phyloP scores from a whole-genome alignment of 1,284 basidiomycete genomes.

The Peniophora sp. region DNA sequence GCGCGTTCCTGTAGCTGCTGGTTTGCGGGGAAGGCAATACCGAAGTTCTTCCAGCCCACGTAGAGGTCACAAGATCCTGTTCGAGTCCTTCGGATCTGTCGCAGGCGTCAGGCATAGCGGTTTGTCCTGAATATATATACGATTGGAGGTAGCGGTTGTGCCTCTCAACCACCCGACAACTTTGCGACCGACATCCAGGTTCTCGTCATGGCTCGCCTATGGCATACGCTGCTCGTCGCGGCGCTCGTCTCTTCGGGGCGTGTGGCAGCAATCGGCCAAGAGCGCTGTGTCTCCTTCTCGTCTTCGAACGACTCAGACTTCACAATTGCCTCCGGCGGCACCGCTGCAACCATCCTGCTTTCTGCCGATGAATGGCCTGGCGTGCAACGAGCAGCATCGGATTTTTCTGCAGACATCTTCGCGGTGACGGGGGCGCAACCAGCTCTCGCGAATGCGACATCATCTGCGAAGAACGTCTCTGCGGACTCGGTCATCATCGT shows the following conservation, averaged over 20 bases:
- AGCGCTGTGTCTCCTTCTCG: constrained; percentile 23
- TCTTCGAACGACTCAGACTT: constrained; percentile 22
- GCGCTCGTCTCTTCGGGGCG: constrained; percentile 4
- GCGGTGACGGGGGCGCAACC: constrained; percentile 49
- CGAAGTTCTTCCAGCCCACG: too few species aligned
- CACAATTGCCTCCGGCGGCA: constrained; percentile 34
- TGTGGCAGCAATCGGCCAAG: constrained; percentile 24
- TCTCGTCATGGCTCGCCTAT: too few species aligned
- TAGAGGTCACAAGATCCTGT: too few species aligned
- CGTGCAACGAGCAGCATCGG: constrained; percentile 53
- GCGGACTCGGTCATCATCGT: constrained; percentile 43
- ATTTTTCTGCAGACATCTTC: constrained; percentile 56
- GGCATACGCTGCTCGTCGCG: constrained; percentile 5
- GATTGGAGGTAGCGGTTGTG: too few species aligned
- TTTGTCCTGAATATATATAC: too few species aligned
- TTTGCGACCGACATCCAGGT: too few species aligned
- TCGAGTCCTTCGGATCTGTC: too few species aligned
- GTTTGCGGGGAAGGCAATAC: too few species aligned
- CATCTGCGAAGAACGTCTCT: constrained; percentile 13
- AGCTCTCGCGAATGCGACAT: constrained; percentile 37
- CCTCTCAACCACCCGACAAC: too few species aligned
- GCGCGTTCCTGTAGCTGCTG: too few species aligned
- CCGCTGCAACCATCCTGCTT: constrained; percentile 41
- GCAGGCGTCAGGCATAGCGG: too few species aligned
- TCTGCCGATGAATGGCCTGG: constrained; percentile 56